Evolutionary conservation across 2,329 filamentous ascomycete species (phyloP).

Genomic region (Venturiaceae sp.): DNA sequence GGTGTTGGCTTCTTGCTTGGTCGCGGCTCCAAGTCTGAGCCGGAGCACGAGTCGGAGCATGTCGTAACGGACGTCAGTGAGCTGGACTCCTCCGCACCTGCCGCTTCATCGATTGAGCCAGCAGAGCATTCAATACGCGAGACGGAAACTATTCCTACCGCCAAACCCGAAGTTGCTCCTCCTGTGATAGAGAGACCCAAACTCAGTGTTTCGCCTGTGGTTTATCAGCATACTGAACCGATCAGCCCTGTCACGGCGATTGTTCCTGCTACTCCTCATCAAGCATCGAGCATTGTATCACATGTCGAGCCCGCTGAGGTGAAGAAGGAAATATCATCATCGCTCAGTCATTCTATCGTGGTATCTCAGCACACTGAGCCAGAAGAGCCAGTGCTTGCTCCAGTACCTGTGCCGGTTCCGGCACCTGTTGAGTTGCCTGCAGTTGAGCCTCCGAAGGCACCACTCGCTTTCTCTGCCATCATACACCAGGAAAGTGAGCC

Average conservation of each 20-base stretch:
- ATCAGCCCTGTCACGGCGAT: constrained; percentile 6
- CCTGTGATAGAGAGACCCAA: constrained; percentile 15
- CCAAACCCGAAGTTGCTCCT: constrained; percentile 14
- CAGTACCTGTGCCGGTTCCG: constrained; percentile 14
- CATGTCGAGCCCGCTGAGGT: constrained; percentile 32
- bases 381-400: constrained; percentile 10
- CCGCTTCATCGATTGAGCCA: background rate
- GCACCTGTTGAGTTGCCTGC: background rate
- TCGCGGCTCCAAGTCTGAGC: constrained; percentile 12
- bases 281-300: background rate
- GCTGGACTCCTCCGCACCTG: background rate
- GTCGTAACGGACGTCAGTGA: background rate
- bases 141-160: constrained; percentile 13
- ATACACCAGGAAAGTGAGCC: constrained; percentile 9
- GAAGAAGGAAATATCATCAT: background rate
- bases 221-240: constrained; percentile 10
- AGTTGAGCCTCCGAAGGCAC: constrained; percentile 12
- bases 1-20: constrained; percentile 15
- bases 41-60: constrained; percentile 1
- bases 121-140: background rate
- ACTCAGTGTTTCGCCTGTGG: constrained; percentile 19
- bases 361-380: constrained; percentile 20
- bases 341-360: constrained; percentile 17
- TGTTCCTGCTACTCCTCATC: constrained; percentile 13
- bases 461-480: constrained; percentile 4